Evolutionary conservation across 148 eudicot genomes (phyloP).

Genomic region (Fagopyrum tataricum): DNA sequence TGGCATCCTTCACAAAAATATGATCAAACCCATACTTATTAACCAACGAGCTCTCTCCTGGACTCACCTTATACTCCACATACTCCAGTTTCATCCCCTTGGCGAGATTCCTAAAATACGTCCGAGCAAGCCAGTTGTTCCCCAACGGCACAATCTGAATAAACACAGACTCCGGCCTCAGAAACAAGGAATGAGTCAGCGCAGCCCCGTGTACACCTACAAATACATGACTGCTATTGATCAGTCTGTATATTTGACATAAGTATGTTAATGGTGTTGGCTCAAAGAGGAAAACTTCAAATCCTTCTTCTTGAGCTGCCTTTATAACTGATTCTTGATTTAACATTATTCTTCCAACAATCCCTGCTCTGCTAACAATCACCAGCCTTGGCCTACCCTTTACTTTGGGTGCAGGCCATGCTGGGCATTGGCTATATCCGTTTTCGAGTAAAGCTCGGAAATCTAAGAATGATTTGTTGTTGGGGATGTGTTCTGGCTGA

Average conservation of each 20-base stretch:
- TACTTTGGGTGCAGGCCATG: background rate
- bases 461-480: slow-evolving; percentile 19
- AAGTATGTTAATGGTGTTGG: slow-evolving; percentile 34
- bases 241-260: slow-evolving; percentile 27
- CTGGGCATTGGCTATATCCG: slow-evolving; percentile 23
- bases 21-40: slow-evolving; percentile 29
- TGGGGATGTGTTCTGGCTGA: slow-evolving; percentile 20
- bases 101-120: slow-evolving; percentile 36
- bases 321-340: slow-evolving; percentile 26
- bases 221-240: slow-evolving; percentile 43
- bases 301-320: slow-evolving; percentile 30
- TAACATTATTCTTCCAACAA: slow-evolving; percentile 30
- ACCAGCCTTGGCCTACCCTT: slow-evolving; percentile 34
- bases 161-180: slow-evolving; percentile 38
- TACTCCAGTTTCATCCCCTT: slow-evolving; percentile 38
- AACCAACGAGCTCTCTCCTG: slow-evolving; percentile 41
- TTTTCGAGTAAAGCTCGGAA: slow-evolving; percentile 35
- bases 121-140: slow-evolving; percentile 34
- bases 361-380: slow-evolving; percentile 24
- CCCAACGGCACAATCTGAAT: slow-evolving; percentile 53
- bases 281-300: slow-evolving; percentile 36
- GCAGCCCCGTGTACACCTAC: slow-evolving; percentile 60
- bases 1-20: slow-evolving; percentile 28
- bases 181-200: slow-evolving; percentile 40
- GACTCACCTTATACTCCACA: slow-evolving; percentile 42